Evolutionary conservation across 2,329 filamentous ascomycete species (phyloP), one percentile per base, ranked within the genome.

Genomic region (Chaetomiaceae sp.): DNA sequence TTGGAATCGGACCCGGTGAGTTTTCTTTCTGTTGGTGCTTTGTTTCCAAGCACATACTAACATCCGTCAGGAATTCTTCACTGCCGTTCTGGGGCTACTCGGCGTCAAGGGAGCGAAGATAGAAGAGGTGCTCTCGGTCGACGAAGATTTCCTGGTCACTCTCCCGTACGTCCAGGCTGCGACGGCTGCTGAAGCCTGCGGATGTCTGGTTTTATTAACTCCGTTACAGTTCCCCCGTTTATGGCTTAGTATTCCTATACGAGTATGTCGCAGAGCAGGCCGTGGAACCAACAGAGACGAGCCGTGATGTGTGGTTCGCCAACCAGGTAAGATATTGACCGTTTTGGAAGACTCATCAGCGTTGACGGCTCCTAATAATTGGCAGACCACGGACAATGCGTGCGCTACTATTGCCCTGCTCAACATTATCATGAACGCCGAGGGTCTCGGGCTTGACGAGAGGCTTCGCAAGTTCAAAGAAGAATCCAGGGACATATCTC

Each of bases 381-480:
- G n/a, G 17, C 55, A 92, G 85, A 89, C 87, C 1, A 85, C 83
- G 0, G 77, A 81, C 49, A 95, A 95, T 67, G 86, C 89, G 21
- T 99, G 93, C 68, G 93, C 89, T 17, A 93, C 89, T n/a, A 82
- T 96, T 40, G 90, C 93, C 3, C 75, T 97, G 58, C 78, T 96
- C 60, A 97, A 97, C 62, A 95, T 96, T 54, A 73, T 96, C 63
- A 95, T 96, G 80, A 97, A 97, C 64, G 77, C 83, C 20, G 72
- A 80, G 0, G 74, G 73, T 0, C 68, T 89, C 3, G 70, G 82
- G 10, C 76, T 96, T 5, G 89, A 90, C 4, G 70, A 80, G n/a
- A 75, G 84, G 53, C 76, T 97, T 1, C 68, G 74, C 23, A 70
- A 74, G 13, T 95, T 97, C 71, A 92, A 88, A 61, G 71, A 82